Conservation (phyloP, 192 early-diverging fungal species). For the Coemansia erecta region DNA sequence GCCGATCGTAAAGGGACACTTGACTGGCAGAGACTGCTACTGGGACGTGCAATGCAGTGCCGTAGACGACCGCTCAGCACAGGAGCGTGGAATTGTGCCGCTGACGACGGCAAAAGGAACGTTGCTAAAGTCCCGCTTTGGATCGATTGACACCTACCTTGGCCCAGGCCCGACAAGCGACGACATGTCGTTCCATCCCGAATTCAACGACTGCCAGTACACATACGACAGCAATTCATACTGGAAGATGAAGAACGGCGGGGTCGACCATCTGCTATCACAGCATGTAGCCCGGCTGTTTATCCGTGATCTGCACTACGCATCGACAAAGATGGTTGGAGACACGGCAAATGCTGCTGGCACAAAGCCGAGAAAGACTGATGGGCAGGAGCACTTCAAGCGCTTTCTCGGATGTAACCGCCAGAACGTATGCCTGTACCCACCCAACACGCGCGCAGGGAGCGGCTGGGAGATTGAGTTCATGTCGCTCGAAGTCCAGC, state of each 20-base stretch:
- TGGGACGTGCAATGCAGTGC: slow-evolving; percentile 94
- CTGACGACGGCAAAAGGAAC: slow-evolving; percentile 69
- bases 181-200: slow-evolving; percentile 64
- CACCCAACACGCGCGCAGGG: slow-evolving; percentile 79
- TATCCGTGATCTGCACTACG: slow-evolving; percentile 93
- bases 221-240: slow-evolving; percentile 79
- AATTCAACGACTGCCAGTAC: slow-evolving; percentile 89
- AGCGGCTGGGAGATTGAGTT: slow-evolving; percentile 99
- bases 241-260: slow-evolving; percentile 66
- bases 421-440: slow-evolving; percentile 98
- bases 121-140: slow-evolving; percentile 94
- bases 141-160: slow-evolving; percentile 87
- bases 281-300: slow-evolving; percentile 91
- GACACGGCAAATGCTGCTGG: slow-evolving; percentile 51
- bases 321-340: slow-evolving; percentile 76
- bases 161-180: slow-evolving; percentile 47
- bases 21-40: slow-evolving; percentile 92
- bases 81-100: slow-evolving; percentile 84
- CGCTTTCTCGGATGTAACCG: slow-evolving; percentile 96
- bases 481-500: slow-evolving; percentile 91
- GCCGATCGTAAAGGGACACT: slow-evolving; percentile 89
- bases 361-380: slow-evolving; percentile 7
- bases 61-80: slow-evolving; percentile 89
- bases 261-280: slow-evolving; percentile 84
- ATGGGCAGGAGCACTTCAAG: slow-evolving; percentile 94